A percentile compares a stretch with the other conserved stretches of the same genome.
phyloP scores from a whole-genome alignment of 306 rosid genomes.

The Nissolia schottii region DNA sequence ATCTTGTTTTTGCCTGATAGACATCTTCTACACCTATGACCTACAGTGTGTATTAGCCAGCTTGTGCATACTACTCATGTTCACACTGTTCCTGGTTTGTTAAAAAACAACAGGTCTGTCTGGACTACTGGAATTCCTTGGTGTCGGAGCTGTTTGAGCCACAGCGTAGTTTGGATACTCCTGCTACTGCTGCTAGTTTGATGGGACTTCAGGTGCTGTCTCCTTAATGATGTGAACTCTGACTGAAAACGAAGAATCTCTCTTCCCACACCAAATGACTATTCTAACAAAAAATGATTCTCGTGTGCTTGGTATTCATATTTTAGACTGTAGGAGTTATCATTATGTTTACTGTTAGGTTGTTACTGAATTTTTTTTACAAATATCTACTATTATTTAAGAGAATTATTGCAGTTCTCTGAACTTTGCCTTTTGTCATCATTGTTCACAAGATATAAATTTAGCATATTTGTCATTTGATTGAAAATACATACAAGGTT shows the following conservation, averaged over 20 bases:
- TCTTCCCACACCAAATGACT: background rate
- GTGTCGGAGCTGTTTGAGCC: conserved; percentile 67
- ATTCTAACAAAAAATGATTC: background rate
- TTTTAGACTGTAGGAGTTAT: background rate
- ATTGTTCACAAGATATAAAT: background rate
- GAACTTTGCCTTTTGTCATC: background rate
- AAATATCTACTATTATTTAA: background rate
- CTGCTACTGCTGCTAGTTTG: conserved; percentile 39
- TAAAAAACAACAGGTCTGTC: conserved; percentile 69
- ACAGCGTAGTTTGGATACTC: conserved; percentile 36
- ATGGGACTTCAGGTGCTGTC: conserved; percentile 57
- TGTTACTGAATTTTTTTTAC: background rate
- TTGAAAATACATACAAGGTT: background rate
- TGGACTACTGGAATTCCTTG: conserved; percentile 95
- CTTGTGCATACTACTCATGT: background rate
- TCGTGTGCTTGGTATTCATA: background rate
- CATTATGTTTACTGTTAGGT: background rate
- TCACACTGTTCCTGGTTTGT: background rate
- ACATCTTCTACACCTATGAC: background rate
- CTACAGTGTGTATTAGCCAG: background rate
- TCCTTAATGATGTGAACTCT: conserved; percentile 30
- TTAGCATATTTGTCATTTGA: background rate
- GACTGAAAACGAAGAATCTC: background rate
- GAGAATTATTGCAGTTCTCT: background rate
- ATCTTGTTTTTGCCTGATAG: background rate